Conservation (phyloP, 192 early-diverging fungal species). For the Rhizophagus sp. region DNA sequence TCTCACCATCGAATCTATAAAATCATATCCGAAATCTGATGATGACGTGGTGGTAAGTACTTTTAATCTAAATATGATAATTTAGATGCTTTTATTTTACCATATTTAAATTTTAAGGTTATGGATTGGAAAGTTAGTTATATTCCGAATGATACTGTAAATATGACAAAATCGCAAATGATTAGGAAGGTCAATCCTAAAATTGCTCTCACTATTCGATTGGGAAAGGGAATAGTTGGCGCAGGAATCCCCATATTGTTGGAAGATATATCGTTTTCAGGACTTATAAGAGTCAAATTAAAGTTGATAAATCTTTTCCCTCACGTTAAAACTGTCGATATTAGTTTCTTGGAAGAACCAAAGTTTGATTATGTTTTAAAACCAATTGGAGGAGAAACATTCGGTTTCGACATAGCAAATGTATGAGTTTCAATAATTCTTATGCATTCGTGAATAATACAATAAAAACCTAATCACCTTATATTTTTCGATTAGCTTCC, state of each 20-base stretch:
- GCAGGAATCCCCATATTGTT: conserved; percentile 85
- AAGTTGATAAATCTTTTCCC: conserved; percentile 88
- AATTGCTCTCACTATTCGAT: conserved; percentile 80
- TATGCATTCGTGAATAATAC: not conserved
- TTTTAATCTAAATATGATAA: too few relatives aligned
- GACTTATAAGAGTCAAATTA: conserved; percentile 75
- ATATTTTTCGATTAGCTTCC: conserved; percentile 59
- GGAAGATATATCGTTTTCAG: conserved; percentile 81
- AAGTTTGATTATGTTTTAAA: conserved; percentile 86
- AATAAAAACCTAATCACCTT: not conserved
- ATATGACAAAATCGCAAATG: conserved; percentile 68
- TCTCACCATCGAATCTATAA: conserved; percentile 69
- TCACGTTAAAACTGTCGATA: conserved; percentile 80
- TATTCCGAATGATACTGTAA: conserved; percentile 77
- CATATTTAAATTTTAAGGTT: conserved; percentile 41
- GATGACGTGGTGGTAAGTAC: conserved; percentile 64
- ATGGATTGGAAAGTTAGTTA: conserved; percentile 94
- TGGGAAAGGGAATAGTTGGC: conserved; percentile 85
- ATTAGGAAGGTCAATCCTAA: conserved; percentile 80
- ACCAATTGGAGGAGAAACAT: conserved; percentile 83
- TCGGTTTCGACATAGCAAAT: conserved; percentile 87
- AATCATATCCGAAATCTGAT: conserved; percentile 72
- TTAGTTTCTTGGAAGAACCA: conserved; percentile 85
- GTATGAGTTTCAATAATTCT: conserved; percentile 39
- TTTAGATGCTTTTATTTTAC: too few relatives aligned